Evolutionary conservation across 2,329 filamentous ascomycete species (phyloP).

Genomic region (Botrytis fabae): DNA sequence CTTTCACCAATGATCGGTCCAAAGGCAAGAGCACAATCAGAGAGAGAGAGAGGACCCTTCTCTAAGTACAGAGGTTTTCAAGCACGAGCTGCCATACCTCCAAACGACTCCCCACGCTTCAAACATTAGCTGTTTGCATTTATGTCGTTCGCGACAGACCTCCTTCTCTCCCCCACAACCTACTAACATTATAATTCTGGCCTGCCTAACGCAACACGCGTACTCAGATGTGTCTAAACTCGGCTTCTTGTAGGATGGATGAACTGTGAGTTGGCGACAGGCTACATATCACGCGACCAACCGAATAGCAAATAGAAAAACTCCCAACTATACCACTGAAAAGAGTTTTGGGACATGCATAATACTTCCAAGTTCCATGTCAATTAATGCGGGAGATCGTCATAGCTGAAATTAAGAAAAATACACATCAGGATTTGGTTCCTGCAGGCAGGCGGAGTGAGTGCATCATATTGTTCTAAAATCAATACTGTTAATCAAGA

Average conservation of each 20-base stretch:
- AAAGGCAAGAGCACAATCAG: background rate
- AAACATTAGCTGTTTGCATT: constrained; percentile 2
- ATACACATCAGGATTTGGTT: background rate
- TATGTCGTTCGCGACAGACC: background rate
- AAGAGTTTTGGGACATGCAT: background rate
- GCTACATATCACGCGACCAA: background rate
- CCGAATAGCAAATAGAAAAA: background rate
- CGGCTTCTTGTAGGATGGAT: constrained; percentile 3
- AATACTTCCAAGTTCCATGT: background rate
- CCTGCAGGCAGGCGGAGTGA: background rate
- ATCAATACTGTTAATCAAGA: background rate
- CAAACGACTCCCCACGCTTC: background rate
- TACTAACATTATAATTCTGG: background rate
- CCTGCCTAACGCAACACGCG: background rate
- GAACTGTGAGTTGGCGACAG: background rate
- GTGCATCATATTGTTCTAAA: background rate
- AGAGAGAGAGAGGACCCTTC: background rate
- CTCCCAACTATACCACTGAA: background rate
- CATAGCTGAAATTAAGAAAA: constrained; percentile 6
- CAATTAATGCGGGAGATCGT: constrained; percentile 14
- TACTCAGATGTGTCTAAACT: background rate
- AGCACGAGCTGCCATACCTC: background rate
- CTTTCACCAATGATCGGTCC: background rate
- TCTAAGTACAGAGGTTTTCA: background rate
- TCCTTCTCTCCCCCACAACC: background rate